Conservation (phyloP, 129 eudicot genomes). For the Ambrosia trifida region DNA sequence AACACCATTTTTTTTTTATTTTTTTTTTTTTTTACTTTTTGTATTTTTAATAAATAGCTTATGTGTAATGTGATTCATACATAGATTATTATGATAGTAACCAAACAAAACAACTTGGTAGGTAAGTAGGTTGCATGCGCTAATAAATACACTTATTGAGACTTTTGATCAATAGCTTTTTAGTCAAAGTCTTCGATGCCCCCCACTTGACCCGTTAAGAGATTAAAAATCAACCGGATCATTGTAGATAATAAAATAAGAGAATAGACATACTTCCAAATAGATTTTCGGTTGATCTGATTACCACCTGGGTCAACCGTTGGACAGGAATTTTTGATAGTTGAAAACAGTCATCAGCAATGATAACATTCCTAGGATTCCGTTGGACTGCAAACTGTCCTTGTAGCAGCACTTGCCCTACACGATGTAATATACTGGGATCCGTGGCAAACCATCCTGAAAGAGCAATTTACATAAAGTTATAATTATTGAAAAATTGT, state of each 20-base stretch:
- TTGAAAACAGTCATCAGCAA: conserved; percentile 90
- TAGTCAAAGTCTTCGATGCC: neutral
- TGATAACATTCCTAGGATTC: conserved; percentile 66
- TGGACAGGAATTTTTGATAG: conserved; percentile 49
- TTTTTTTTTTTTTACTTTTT: too few relatives aligned
- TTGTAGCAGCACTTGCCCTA: conserved; percentile 81
- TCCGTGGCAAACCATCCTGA: conserved; percentile 93
- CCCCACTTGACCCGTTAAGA: neutral
- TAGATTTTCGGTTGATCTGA: conserved; percentile 66
- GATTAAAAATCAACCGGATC: neutral
- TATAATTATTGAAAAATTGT: neutral
- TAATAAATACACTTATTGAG: neutral
- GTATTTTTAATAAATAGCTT: neutral
- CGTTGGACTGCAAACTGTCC: conserved; percentile 69
- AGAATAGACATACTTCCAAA: conserved; percentile 75
- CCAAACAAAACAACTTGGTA: neutral
- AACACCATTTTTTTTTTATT: too few relatives aligned
- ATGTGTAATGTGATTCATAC: neutral
- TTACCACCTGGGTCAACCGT: conserved; percentile 56
- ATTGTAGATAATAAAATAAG: conserved; percentile 2
- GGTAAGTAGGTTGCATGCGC: neutral
- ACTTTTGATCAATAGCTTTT: neutral
- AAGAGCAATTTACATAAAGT: conserved; percentile 16
- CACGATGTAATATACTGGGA: conserved; percentile 75
- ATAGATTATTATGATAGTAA: neutral